Base-by-base conservation (phyloP, 2,329 filamentous ascomycete species). In the Colletotrichum truncatum region DNA sequence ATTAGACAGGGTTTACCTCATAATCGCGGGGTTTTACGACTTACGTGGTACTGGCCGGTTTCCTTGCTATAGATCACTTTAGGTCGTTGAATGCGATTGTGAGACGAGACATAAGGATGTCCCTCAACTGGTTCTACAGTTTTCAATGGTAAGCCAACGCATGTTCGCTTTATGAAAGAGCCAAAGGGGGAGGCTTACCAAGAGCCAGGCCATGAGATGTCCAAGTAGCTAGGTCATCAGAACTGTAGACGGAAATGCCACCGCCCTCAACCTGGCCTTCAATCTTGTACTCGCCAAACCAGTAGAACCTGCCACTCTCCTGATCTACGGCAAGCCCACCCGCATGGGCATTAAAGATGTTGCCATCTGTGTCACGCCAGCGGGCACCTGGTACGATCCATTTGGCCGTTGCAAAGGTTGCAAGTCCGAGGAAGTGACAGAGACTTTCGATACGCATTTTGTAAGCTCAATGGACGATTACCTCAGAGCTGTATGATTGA, bases 251-350 rank as follows among this genome's bases (percentile, higher is more conserved):
- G 1, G 85, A 84, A 0, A 90, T 76, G n/a, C 87, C 87, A 0
- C 85, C 87, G 9, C 87, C 87, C 70, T 90, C 87, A 6, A 79
- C 80, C 66, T 87, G 85, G 0, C 82, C 85, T 68, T 89, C 74
- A 10, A 81, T 75, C 75, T 90, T 90, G 75, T 88, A 85, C 71
- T 90, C 87, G 34, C 87, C 87, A 60, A 89, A 89, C 80, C 82
- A 84, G 75, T 83, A 89, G 72, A 87, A 90, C 64, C 81, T 85
- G 14, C 83, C 83, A 0, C 80, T 81, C 6, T 81, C 79, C 38
- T 83, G 74, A 39, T 89, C 85, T 0, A 85, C 72, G 0, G 82
- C 82, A 6, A 90, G 77, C 10, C 82, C 83, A 1, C 87, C 87
- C 2, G 87, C 88, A 71, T 90, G 87, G 1, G 87, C 87, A 55